These are phyloP conservation scores for Populus euphratica DNA, from an alignment of 345 rosid genomes.

Conservation along the genomic window DNA sequence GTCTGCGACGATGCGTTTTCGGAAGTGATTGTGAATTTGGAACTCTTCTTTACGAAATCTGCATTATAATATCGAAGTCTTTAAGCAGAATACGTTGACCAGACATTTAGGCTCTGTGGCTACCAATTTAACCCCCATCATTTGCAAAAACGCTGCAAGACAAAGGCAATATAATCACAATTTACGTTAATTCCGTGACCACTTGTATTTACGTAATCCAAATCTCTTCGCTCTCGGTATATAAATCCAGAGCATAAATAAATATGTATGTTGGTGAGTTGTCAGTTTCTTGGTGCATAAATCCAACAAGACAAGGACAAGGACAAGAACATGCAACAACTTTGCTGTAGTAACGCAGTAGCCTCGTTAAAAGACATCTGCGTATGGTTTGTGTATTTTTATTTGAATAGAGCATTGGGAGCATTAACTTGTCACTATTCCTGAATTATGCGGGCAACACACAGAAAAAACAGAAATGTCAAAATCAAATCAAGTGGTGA, in stretches of 20 bases:
- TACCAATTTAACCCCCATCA: background rate
- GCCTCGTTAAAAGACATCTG: background rate
- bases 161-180: background rate
- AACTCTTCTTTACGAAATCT: background rate
- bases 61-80: background rate
- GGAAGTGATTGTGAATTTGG: background rate
- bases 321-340: background rate
- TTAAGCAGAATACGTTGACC: background rate
- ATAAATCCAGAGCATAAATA: background rate
- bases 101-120: too few relatives aligned
- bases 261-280: background rate
- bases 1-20: background rate
- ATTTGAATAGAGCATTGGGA: background rate
- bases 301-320: background rate
- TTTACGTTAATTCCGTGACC: background rate
- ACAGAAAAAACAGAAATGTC: background rate
- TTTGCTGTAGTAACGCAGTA: background rate
- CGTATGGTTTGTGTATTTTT: background rate
- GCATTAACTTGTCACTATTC: background rate
- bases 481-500: background rate
- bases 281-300: background rate
- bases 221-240: background rate
- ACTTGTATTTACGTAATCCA: too few relatives aligned
- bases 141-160: background rate
- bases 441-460: background rate